Evolutionary conservation across 2,329 filamentous ascomycete genomes (phyloP), one percentile per base, ranked within the genome.

Genomic region (Blumeriella jaapii): DNA sequence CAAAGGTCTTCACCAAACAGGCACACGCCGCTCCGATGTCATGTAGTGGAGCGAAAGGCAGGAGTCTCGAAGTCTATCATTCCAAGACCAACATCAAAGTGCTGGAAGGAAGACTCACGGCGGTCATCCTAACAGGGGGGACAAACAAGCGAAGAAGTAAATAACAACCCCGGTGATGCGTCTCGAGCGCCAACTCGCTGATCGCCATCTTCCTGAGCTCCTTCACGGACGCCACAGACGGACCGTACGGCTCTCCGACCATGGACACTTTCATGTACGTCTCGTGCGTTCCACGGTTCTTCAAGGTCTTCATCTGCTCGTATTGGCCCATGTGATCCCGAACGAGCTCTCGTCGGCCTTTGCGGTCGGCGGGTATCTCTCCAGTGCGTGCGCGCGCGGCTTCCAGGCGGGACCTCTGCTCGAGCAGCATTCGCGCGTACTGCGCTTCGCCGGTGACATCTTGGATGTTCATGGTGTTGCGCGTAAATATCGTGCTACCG

Each of bases 131-230:
- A 3, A 22, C 52, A 38, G 58, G 42, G 1, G 47, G 46, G 0
- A 55, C 56, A 8, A 60, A 43, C 5, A 49, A 41, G 31, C 55
- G 48, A 8, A 62, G 12, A 3, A 59, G 27, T 6, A 62, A 23
- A 32, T 58, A 61, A 0, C 4, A 46, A 1, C 56, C 61, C 5
- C 57, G 50, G 45, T 64, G 60, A 36, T 63, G 59, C n/a, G 50
- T 60, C 40, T 62, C 58, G 11, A 61, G 46, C 11, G 18, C 28
- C 5, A 65, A 51, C 9, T 58, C 42, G 19, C 41, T 44, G 31
- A 63, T 54, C 29, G 43, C 39, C 7, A 55, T 36, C 43, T 52
- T 52, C 14, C 41, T 47, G 13, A 59, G 38, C 3, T 27, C 29
- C 2, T 27, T 14, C 13, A 44, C 6, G 14, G 32, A 8, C 3